A percentile compares a stretch with the other conserved stretches of the same genome.
Evolutionary conservation across 371 early-diverging fungal species (phyloP).

Genomic region (Choanephora cucurbitarum): DNA sequence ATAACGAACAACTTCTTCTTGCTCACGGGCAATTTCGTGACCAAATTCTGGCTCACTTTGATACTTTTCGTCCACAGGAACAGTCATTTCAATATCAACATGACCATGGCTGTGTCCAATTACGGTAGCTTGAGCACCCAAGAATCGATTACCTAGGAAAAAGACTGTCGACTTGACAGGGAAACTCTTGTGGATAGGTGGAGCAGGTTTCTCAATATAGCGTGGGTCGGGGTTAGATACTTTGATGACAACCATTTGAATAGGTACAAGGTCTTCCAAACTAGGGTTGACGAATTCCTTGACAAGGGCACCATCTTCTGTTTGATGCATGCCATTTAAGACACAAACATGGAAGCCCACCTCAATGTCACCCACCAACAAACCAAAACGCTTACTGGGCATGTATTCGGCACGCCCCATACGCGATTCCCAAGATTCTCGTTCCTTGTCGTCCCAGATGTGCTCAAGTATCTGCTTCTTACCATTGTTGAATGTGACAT

Average conservation of each 20-base stretch:
- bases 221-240: slow-evolving; percentile 74
- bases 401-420: slow-evolving; percentile 60
- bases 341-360: slow-evolving; percentile 70
- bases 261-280: slow-evolving; percentile 64
- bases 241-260: slow-evolving; percentile 69
- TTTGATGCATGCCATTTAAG: slow-evolving; percentile 72
- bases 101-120: slow-evolving; percentile 51
- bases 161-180: slow-evolving; percentile 70
- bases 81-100: slow-evolving; percentile 56
- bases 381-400: slow-evolving; percentile 63
- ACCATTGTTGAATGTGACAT: slow-evolving; percentile 46
- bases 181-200: slow-evolving; percentile 62
- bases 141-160: slow-evolving; percentile 64
- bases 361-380: slow-evolving; percentile 70
- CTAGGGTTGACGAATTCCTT: slow-evolving; percentile 78
- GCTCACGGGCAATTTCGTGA: slow-evolving; percentile 48
- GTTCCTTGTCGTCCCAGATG: slow-evolving; percentile 51
- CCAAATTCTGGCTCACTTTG: slow-evolving; percentile 60
- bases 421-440: slow-evolving; percentile 55
- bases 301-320: slow-evolving; percentile 78
- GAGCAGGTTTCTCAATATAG: slow-evolving; percentile 59
- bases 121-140: slow-evolving; percentile 80
- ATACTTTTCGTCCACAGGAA: slow-evolving; percentile 32
- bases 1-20: slow-evolving; percentile 52
- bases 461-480: slow-evolving; percentile 47